Base-by-base conservation (phyloP, 345 rosid genomes). In the Hypericum androsaemum region DNA sequence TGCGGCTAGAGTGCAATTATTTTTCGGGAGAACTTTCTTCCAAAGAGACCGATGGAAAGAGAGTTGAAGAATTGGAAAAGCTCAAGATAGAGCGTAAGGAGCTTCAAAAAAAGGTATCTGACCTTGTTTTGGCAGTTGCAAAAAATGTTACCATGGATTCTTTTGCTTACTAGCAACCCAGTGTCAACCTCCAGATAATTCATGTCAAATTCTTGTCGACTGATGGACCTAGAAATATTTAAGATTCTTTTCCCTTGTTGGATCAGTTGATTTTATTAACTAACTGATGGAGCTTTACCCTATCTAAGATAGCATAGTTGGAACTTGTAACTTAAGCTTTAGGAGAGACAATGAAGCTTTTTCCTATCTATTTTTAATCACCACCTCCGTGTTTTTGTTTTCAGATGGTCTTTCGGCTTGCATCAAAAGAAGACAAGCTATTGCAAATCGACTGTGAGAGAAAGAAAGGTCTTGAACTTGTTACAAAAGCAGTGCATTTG, bases 341-440 rank as follows among this genome's bases (percentile, higher is more conserved):
- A 15, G 15, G 12, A 15, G 35, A 17, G 42, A 0, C n/a, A n/a
- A 28, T 38, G n/a, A 43, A 15, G 41, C 15, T 13, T 22, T 13
- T 16, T 10, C 48, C 37, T 17, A 47, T 55, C 56, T 38, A 15
- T 64, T 14, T 41, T 35, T 62, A 51, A 49, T 56, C 22, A 35
- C 37, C n/a, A 40, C 7, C 5, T 41, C 48, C 32, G 1, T 53
- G 13, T 17, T 60, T 56, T 57, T 62, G 39, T 61, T 49, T 44
- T 58, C 77, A 90, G 98, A 77, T 90, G 73, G 87, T 84, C 40
- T 87, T 79, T 55, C 88, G 95, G 50, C 69, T 80, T 70, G 78
- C 83, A 6, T 58, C 58, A 58, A 90, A 81, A 66, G 84, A 73
- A 72, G 78, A 64, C 71, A 69, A 66, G 12, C 64, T 90, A 52